These are phyloP conservation scores for Verticillium nonalfalfae DNA, from an alignment of 2,329 filamentous ascomycete genomes.

Conservation along the genomic window DNA sequence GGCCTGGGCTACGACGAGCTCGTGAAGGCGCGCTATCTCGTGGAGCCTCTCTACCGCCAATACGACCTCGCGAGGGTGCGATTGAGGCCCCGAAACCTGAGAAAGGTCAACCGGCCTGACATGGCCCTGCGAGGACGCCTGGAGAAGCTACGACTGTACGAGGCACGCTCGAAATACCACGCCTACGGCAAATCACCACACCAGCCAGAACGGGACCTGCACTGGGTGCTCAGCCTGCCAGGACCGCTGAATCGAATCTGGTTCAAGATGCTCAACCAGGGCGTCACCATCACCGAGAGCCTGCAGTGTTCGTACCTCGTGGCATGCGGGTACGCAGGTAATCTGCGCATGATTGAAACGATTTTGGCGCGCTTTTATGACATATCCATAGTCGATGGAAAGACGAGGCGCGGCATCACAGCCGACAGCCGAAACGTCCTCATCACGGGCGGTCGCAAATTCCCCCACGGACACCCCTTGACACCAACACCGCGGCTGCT, in stretches of 20 bases:
- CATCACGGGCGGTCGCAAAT: slow-evolving; percentile 27
- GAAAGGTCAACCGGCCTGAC: not conserved
- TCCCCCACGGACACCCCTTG: slow-evolving; percentile 43
- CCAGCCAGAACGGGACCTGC: slow-evolving; percentile 5
- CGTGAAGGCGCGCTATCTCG: slow-evolving; percentile 39
- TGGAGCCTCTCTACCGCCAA: slow-evolving; percentile 38
- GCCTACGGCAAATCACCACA: slow-evolving; percentile 6
- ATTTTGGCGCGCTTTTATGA: slow-evolving; percentile 3
- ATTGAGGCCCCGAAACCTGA: slow-evolving; percentile 29
- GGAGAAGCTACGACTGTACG: slow-evolving; percentile 5
- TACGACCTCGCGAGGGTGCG: slow-evolving; percentile 33
- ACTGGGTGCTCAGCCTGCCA: slow-evolving; percentile 5
- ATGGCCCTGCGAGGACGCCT: not conserved
- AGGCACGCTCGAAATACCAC: not conserved
- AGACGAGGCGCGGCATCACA: not conserved
- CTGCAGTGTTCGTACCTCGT: slow-evolving; percentile 7
- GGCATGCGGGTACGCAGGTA: slow-evolving; percentile 5
- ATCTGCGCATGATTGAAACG: slow-evolving; percentile 3
- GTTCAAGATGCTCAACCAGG: slow-evolving; percentile 2
- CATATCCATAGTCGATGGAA: not conserved
- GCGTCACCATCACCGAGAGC: slow-evolving; percentile 2
- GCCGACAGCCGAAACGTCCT: slow-evolving; percentile 11
- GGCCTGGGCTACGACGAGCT: slow-evolving; percentile 35
- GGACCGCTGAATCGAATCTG: slow-evolving; percentile 6
- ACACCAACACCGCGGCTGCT: slow-evolving; percentile 55